Evolutionary conservation across 768 basidiomycete genomes (phyloP).

Genomic region (Tylopilus sp.): DNA sequence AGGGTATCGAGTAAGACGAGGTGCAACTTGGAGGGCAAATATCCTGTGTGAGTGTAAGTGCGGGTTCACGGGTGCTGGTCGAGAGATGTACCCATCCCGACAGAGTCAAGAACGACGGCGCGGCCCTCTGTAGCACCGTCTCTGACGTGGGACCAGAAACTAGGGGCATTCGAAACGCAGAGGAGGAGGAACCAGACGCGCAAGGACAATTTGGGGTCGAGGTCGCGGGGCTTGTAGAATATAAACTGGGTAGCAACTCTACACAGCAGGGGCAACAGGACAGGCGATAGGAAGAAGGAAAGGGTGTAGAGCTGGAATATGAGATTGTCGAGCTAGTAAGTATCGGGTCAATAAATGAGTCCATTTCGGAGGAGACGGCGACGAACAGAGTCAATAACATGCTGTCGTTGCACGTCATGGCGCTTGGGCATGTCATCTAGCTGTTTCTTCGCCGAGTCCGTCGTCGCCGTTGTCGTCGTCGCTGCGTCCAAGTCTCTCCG

Average conservation of each 20-base stretch:
- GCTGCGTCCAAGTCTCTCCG: conserved; percentile 4
- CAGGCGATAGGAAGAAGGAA: conserved; percentile 76
- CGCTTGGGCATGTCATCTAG: conserved; percentile 55
- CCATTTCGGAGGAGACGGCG: background rate
- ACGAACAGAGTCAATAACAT: conserved; percentile 65
- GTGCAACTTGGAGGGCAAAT: conserved; percentile 60
- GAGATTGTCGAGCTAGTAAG: conserved; percentile 58
- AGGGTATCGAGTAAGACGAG: conserved; percentile 64
- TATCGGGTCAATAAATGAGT: conserved; percentile 6
- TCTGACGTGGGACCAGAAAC: conserved; percentile 59
- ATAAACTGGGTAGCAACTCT: conserved; percentile 62
- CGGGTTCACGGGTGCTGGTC: background rate
- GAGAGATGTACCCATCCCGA: conserved; percentile 62
- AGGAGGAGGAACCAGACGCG: conserved; percentile 65
- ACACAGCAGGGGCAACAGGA: conserved; percentile 38
- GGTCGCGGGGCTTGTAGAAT: conserved; percentile 63
- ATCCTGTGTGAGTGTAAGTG: conserved; percentile 36
- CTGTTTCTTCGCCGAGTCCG: conserved; percentile 19
- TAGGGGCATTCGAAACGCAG: conserved; percentile 53
- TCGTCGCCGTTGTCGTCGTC: conserved; percentile 19
- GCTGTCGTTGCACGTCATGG: conserved; percentile 64
- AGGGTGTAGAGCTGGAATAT: conserved; percentile 71
- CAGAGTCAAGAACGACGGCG: conserved; percentile 70
- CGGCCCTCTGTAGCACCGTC: conserved; percentile 54
- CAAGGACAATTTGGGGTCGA: conserved; percentile 61